These are phyloP conservation scores for Mariannaea sp. DNA, from an alignment of 2,329 filamentous ascomycete genomes.

Conservation along the genomic window DNA sequence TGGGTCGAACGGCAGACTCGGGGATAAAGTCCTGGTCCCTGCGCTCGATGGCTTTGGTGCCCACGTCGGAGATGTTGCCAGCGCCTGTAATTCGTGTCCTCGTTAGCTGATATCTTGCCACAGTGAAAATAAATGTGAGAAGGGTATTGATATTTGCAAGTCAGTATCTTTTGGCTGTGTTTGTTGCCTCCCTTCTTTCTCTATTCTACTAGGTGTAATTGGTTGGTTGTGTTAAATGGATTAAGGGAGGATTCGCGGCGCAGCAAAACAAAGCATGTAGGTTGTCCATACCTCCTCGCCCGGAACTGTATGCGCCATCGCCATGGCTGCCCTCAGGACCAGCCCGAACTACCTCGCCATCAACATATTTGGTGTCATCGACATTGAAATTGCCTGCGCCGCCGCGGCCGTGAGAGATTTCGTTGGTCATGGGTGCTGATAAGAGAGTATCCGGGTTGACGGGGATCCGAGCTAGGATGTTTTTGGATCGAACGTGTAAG, in stretches of 20 bases:
- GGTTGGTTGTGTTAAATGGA: constrained; percentile 1
- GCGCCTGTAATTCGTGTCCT: constrained; percentile 47
- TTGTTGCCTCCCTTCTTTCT: too few species aligned
- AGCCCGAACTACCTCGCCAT: constrained; percentile 64
- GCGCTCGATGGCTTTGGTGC: constrained; percentile 46
- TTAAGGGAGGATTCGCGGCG: not conserved
- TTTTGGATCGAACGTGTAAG: constrained; percentile 2
- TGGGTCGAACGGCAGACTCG: constrained; percentile 55
- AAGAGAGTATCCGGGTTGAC: constrained; percentile 1
- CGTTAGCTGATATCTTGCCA: constrained; percentile 13
- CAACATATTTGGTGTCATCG: constrained; percentile 63
- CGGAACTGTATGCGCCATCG: constrained; percentile 63
- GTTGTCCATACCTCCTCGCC: constrained; percentile 57
- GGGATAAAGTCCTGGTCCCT: constrained; percentile 59
- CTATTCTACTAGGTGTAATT: constrained; percentile 1
- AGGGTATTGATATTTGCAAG: not conserved
- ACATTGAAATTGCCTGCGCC: constrained; percentile 65
- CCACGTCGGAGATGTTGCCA: constrained; percentile 62
- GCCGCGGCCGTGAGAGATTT: constrained; percentile 65
- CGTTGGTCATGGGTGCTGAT: constrained; percentile 41
- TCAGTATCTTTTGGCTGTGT: too few species aligned
- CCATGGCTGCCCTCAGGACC: constrained; percentile 60
- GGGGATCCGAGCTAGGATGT: not conserved
- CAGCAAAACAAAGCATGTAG: constrained; percentile 3
- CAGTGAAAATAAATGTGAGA: not conserved